phyloP scores from a whole-genome alignment of 805 yeast genomes.

The Zygosaccharomyces pseudorouxii region DNA sequence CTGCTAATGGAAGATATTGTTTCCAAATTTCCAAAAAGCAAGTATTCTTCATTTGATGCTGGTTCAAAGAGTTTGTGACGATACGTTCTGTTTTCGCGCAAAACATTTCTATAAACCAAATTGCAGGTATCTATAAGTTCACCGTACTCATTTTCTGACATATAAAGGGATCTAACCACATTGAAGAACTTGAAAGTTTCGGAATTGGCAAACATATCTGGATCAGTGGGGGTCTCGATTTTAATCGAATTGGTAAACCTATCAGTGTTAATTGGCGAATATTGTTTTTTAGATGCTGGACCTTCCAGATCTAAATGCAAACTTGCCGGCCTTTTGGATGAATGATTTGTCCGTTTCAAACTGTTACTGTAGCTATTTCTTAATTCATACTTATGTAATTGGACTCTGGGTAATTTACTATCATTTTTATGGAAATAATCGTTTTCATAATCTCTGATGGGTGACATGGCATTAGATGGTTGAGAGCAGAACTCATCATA shows the following conservation, averaged over 20 bases:
- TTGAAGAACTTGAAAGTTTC: slow-evolving; percentile 16
- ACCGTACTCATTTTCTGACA: slow-evolving; percentile 36
- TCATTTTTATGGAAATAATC: slow-evolving; percentile 30
- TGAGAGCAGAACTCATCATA: slow-evolving; percentile 24
- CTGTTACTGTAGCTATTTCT: not conserved
- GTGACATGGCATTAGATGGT: slow-evolving; percentile 28
- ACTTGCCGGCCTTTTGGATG: slow-evolving; percentile 25
- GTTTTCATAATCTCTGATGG: slow-evolving; percentile 30
- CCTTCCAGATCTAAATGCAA: slow-evolving; percentile 20
- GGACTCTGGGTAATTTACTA: slow-evolving; percentile 20
- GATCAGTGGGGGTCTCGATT: not conserved
- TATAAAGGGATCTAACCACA: slow-evolving; percentile 29
- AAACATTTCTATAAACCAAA: slow-evolving; percentile 33
- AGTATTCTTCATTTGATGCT: slow-evolving; percentile 33
- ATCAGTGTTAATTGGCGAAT: slow-evolving; percentile 32
- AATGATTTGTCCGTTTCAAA: not conserved
- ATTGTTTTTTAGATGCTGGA: slow-evolving; percentile 27
- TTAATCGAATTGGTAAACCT: slow-evolving; percentile 5
- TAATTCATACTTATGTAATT: slow-evolving; percentile 5
- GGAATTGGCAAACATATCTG: slow-evolving; percentile 5
- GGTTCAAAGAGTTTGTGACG: slow-evolving; percentile 30
- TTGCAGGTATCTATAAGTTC: slow-evolving; percentile 30
- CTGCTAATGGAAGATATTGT: slow-evolving; percentile 38
- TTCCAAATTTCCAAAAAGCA: slow-evolving; percentile 43
- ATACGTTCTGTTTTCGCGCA: slow-evolving; percentile 30